Evolutionary conservation across 2,329 filamentous ascomycete species (phyloP).

Genomic region (Beauveria sp.): DNA sequence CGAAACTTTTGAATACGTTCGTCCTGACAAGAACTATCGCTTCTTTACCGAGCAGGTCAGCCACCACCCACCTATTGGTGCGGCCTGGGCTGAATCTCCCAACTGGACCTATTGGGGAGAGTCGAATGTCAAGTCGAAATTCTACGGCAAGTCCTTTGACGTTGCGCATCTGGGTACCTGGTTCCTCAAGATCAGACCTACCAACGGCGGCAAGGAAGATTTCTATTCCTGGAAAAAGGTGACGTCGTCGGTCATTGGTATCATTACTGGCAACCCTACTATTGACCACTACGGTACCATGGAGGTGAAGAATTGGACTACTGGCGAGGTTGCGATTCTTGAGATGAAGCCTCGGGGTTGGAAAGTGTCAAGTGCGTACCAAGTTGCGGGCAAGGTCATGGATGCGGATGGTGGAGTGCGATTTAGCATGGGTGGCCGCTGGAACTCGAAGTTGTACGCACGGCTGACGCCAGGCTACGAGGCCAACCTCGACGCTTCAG

Average conservation of each 20-base stretch:
- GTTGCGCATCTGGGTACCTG: slow-evolving; percentile 94
- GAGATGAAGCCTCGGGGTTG: slow-evolving; percentile 95
- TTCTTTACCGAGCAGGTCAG: slow-evolving; percentile 99
- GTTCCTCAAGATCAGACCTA: slow-evolving; percentile 81
- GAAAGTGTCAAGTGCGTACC: slow-evolving; percentile 88
- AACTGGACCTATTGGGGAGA: slow-evolving; percentile 98
- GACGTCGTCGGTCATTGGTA: slow-evolving; percentile 93
- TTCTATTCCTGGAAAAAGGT: slow-evolving; percentile 99
- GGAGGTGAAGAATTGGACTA: slow-evolving; percentile 97
- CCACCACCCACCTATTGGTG: slow-evolving; percentile 91
- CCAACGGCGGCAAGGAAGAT: slow-evolving; percentile 68
- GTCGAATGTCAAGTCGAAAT: slow-evolving; percentile 90
- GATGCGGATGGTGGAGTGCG: slow-evolving; percentile 72
- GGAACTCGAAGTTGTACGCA: slow-evolving; percentile 97
- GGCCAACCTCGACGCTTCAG: slow-evolving; percentile 55
- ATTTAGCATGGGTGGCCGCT: slow-evolving; percentile 86
- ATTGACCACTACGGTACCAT: slow-evolving; percentile 98
- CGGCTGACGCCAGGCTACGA: slow-evolving; percentile 88
- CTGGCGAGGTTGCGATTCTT: slow-evolving; percentile 78
- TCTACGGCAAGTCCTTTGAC: slow-evolving; percentile 95
- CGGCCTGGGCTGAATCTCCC: slow-evolving; percentile 83
- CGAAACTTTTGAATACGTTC: slow-evolving; percentile 93
- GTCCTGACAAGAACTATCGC: slow-evolving; percentile 93
- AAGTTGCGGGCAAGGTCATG: slow-evolving; percentile 78
- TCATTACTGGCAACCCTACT: slow-evolving; percentile 91